A percentile compares a stretch with the other conserved stretches of the same genome.
Evolutionary conservation across 345 rosid genomes (phyloP).

Genomic region (Camelina laxa): DNA sequence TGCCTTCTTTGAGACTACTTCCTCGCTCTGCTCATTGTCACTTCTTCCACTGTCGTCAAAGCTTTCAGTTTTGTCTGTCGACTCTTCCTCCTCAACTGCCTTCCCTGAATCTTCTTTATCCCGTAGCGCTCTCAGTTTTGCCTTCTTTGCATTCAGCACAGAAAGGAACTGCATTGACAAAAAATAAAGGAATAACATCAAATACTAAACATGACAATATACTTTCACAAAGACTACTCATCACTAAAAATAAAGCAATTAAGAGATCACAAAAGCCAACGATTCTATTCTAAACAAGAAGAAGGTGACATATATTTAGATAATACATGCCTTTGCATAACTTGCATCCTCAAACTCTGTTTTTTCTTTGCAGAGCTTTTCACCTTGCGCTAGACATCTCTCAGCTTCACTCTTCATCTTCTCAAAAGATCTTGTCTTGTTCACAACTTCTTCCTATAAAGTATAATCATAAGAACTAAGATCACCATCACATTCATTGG

Average conservation of each 20-base stretch:
- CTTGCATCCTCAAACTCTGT: conserved; percentile 70
- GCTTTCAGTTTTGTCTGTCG: conserved; percentile 68
- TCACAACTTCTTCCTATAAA: conserved; percentile 67
- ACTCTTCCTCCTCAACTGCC: conserved; percentile 57
- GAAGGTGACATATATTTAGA: neutral
- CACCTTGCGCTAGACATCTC: conserved; percentile 77
- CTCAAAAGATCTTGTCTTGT: conserved; percentile 65
- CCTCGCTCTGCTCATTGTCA: conserved; percentile 46
- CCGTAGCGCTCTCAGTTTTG: conserved; percentile 79
- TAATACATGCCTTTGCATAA: conserved; percentile 68
- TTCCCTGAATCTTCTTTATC: conserved; percentile 55
- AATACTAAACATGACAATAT: neutral
- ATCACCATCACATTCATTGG: neutral
- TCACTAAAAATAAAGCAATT: neutral
- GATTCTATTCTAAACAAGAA: conserved; percentile 13
- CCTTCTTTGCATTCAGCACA: conserved; percentile 80
- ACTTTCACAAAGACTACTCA: neutral
- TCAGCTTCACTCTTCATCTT: conserved; percentile 77
- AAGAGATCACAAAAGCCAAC: neutral
- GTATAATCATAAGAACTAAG: neutral
- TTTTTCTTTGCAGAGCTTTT: conserved; percentile 62
- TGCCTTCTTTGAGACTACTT: conserved; percentile 47
- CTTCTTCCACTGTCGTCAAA: conserved; percentile 59
- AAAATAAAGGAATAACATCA: neutral
- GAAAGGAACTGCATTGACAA: conserved; percentile 58